phyloP scores from a whole-genome alignment of 495 filamentous ascomycete species.

The Tuber melanosporum region DNA sequence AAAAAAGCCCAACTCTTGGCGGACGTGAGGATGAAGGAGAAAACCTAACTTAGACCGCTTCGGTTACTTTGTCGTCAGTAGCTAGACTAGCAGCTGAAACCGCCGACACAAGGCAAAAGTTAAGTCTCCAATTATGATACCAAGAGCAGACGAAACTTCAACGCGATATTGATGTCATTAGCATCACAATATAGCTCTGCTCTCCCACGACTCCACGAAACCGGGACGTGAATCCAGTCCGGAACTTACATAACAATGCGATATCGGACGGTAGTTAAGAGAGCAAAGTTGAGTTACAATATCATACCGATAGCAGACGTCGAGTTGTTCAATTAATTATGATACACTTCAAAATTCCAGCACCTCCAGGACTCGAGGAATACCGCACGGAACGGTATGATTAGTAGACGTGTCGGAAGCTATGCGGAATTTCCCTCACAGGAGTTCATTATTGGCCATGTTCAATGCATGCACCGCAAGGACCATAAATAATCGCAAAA shows the following conservation, averaged over 20 bases:
- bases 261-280: not conserved
- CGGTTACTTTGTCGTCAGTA: not conserved
- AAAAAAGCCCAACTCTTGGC: not conserved
- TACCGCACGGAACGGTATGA: not conserved
- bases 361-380: not conserved
- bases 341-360: not conserved
- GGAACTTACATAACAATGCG: not conserved
- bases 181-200: not conserved
- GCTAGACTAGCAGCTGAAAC: not conserved
- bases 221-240: not conserved
- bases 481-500: not conserved
- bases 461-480: not conserved
- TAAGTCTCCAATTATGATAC: not conserved
- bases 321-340: not conserved
- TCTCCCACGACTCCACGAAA: not conserved
- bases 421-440: not conserved
- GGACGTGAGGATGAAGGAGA: not conserved
- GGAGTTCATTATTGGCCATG: not conserved
- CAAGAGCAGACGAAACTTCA: conserved; percentile 1
- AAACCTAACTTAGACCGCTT: not conserved
- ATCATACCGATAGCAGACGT: not conserved
- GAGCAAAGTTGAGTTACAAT: not conserved
- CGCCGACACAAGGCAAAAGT: not conserved
- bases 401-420: not conserved
- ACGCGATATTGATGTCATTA: not conserved